phyloP scores from a whole-genome alignment of 2,329 filamentous ascomycete genomes.

The Coleophoma cylindrospora region DNA sequence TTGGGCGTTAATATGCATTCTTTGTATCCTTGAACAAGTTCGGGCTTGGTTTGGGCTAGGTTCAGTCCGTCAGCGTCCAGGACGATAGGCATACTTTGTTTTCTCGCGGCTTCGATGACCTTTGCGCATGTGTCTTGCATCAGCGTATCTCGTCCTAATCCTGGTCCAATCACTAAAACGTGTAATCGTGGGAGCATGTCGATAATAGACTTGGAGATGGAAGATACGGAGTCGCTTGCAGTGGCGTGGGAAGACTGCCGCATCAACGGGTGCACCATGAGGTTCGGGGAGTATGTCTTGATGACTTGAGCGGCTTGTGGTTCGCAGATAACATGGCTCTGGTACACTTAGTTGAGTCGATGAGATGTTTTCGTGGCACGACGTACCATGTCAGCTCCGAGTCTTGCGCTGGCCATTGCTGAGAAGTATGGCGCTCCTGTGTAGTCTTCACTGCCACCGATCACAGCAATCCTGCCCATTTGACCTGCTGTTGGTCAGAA shows the following conservation, averaged over 20 bases:
- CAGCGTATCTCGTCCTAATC: slow-evolving; percentile 80
- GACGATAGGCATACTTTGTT: slow-evolving; percentile 71
- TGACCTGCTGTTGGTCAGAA: slow-evolving; percentile 58
- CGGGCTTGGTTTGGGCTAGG: slow-evolving; percentile 70
- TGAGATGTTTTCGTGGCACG: not conserved
- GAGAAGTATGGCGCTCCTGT: slow-evolving; percentile 98
- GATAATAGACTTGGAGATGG: slow-evolving; percentile 64
- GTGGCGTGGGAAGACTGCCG: slow-evolving; percentile 60
- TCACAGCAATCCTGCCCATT: slow-evolving; percentile 84
- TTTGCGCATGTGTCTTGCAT: slow-evolving; percentile 83
- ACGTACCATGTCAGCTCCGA: slow-evolving; percentile 83
- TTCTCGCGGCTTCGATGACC: slow-evolving; percentile 74
- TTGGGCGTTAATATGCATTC: slow-evolving; percentile 92
- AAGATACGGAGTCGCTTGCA: slow-evolving; percentile 47
- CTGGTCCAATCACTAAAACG: slow-evolving; percentile 88
- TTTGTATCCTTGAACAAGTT: slow-evolving; percentile 73
- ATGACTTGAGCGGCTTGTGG: slow-evolving; percentile 82
- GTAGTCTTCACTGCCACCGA: slow-evolving; percentile 93
- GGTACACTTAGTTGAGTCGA: slow-evolving; percentile 1
- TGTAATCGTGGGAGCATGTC: slow-evolving; percentile 82
- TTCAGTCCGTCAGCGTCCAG: slow-evolving; percentile 87
- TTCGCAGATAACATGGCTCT: slow-evolving; percentile 96
- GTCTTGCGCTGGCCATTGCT: slow-evolving; percentile 86
- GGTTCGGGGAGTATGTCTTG: slow-evolving; percentile 95
- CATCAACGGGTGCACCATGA: slow-evolving; percentile 98